These are phyloP conservation scores for Pseudopithomyces maydicus DNA, from an alignment of 2,329 filamentous ascomycete species.

Conservation along the genomic window DNA sequence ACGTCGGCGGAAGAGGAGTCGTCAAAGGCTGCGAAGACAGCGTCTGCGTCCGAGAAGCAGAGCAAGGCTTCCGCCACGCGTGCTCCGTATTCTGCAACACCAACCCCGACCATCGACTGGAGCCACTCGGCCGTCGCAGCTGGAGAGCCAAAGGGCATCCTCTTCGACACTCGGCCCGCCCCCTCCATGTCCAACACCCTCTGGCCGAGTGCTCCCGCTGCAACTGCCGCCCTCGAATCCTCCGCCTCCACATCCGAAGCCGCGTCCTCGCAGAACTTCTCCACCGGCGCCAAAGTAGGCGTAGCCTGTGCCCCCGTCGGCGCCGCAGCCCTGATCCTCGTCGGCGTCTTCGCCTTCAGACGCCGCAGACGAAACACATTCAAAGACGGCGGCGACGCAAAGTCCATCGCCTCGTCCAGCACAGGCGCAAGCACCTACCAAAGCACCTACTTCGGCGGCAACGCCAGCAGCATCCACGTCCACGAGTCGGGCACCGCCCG, in stretches of 20 bases:
- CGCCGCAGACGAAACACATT: conserved; percentile 15
- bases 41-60: background rate
- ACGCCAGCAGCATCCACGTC: background rate
- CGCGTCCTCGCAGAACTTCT: background rate
- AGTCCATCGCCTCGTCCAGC: conserved; percentile 14
- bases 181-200: background rate
- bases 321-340: conserved; percentile 15
- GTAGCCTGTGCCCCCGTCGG: conserved; percentile 32
- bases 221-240: background rate
- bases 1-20: background rate
- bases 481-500: conserved; percentile 16
- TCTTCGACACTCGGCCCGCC: conserved; percentile 1
- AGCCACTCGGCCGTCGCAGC: background rate
- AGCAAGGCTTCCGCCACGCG: background rate
- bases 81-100: background rate
- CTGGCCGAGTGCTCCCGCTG: background rate
- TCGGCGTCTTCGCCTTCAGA: conserved; percentile 23
- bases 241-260: background rate
- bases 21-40: background rate
- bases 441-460: conserved; percentile 7
- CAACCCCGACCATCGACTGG: background rate
- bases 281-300: conserved; percentile 23
- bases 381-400: conserved; percentile 18
- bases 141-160: background rate
- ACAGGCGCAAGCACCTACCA: conserved; percentile 4